Evolutionary conservation across 306 rosid genomes (phyloP).

Genomic region (Casuarina glauca): DNA sequence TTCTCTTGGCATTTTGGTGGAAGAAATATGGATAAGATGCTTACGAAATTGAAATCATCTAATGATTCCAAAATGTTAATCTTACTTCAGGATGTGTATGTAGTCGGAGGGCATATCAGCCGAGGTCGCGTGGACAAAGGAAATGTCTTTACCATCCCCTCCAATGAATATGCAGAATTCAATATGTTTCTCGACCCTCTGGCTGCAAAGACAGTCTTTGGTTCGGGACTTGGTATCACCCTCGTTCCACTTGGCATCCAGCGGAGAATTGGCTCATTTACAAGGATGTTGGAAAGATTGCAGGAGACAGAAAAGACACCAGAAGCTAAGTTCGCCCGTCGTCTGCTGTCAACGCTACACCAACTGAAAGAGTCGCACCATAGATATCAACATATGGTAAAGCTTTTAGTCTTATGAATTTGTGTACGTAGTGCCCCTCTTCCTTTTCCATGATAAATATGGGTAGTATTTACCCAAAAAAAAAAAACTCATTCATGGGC

Average conservation of each 20-base stretch:
- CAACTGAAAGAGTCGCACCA: constrained; percentile 46
- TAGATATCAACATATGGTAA: constrained; percentile 82
- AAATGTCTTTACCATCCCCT: constrained; percentile 69
- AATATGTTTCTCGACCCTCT: constrained; percentile 85
- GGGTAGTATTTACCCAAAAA: background rate
- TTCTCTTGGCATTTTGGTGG: background rate
- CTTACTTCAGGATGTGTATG: constrained; percentile 63
- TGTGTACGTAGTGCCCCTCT: background rate
- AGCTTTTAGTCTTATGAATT: constrained; percentile 6
- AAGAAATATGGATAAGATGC: constrained; percentile 8
- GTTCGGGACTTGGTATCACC: constrained; percentile 59
- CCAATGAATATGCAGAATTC: constrained; percentile 77
- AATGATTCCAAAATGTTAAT: background rate
- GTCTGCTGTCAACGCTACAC: constrained; percentile 47
- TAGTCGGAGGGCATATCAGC: constrained; percentile 82
- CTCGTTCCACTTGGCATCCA: constrained; percentile 75
- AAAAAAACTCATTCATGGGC: background rate
- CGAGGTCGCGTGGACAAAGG: constrained; percentile 50
- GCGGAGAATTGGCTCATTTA: constrained; percentile 50
- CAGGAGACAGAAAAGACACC: constrained; percentile 44
- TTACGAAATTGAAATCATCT: constrained; percentile 10
- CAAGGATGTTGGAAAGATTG: constrained; percentile 33
- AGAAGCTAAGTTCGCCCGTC: constrained; percentile 52
- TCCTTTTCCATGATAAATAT: background rate
- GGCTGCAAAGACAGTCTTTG: constrained; percentile 68